These are phyloP conservation scores for Galeopsis tetrahit DNA, from an alignment of 257 asterid species.

Conservation along the genomic window DNA sequence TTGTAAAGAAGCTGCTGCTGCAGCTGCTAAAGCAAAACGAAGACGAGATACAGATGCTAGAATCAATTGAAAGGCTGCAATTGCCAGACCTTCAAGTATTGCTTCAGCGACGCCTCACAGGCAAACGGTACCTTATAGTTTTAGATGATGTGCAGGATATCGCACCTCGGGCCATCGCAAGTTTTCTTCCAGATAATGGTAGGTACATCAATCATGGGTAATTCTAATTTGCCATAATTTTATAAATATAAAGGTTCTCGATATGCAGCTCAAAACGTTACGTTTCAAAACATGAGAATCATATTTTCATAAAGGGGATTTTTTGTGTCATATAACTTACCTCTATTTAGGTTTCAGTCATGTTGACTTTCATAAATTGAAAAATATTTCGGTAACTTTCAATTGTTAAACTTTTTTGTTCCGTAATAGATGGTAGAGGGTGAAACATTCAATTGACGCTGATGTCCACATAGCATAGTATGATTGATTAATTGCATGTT, in stretches of 20 bases:
- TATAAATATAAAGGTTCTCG: neutral
- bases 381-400: no score
- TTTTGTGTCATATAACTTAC: no score
- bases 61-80: neutral
- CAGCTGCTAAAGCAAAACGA: conserved; percentile 19
- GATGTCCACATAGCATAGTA: no score
- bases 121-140: conserved; percentile 8
- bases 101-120: neutral
- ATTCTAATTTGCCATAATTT: neutral
- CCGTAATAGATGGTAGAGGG: no score
- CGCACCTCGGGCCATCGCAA: neutral
- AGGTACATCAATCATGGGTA: neutral
- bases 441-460: no score
- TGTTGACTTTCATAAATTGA: no score
- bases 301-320: no score
- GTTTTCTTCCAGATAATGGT: conserved; percentile 26
- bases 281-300: no score
- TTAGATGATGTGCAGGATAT: conserved; percentile 18
- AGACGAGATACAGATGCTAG: neutral
- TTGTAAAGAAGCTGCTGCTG: conserved; percentile 21
- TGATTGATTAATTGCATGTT: no score
- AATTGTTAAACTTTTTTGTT: no score
- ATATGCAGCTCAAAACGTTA: no score
- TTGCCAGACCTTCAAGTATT: neutral
- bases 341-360: no score